Base-by-base conservation (phyloP, 1,139 yeast genomes). In the Taiozyma onychis region DNA sequence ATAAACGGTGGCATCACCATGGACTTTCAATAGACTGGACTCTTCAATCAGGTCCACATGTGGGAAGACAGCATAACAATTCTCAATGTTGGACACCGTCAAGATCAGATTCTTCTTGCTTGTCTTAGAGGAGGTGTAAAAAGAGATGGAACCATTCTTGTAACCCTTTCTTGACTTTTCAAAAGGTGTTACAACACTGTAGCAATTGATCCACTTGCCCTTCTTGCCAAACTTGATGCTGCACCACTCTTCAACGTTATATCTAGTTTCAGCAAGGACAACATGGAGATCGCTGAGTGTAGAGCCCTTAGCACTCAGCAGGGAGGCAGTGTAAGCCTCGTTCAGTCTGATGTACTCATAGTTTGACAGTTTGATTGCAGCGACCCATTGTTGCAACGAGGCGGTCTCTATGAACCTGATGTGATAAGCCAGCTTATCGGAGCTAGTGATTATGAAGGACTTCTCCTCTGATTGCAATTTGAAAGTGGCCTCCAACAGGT, bases 281-380 rank as follows among this genome's bases (percentile, higher is more conserved):
- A 89, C 86, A 44, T 85, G 77, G 51, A 88, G 83, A 62, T 90
- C 96, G 44, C 86, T 80, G 53, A 88, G 73, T 50, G 82, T 68
- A 11, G 89, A 75, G 16, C 96, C 96, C 61, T 89, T 75, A 14
- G 93, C 84, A 32, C 88, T 81, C 46, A 88, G 71, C 49, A 88
- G 68, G 0, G 95, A 93, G 2, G 95, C 96, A 0, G 96, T 88
- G 66, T 88, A 88, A 2, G 95, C 91, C 63, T 85, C 91, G 66
- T 87, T 95, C 47, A 88, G 72, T 26, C 83, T 68, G 41, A 77
- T 76, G 64, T 81, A 81, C 67, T 88, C 96, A 64, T 74, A 87
- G 50, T 77, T 75, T 6, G 93, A 74, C 53, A 88, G 71, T 48
- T 93, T 70, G 52, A 88, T 75, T 3, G 91, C 88, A 18, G 85